These are phyloP conservation scores for Echinosophora koreensis DNA, from an alignment of 306 rosid species.

Conservation along the genomic window DNA sequence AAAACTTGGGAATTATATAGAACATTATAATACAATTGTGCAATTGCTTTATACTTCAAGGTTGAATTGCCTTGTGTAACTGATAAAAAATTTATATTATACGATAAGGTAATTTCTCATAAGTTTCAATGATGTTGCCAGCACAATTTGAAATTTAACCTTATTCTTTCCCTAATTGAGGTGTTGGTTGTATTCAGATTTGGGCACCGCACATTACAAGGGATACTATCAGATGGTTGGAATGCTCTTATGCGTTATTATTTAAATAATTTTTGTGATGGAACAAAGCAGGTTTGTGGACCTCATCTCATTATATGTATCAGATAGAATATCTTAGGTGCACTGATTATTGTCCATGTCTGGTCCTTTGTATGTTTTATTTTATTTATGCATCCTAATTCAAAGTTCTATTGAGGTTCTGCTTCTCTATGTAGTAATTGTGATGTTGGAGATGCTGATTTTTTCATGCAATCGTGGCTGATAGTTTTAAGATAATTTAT, in stretches of 20 bases:
- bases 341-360: not conserved
- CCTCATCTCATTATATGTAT: slow-evolving; percentile 38
- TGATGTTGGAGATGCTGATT: not conserved
- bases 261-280: slow-evolving; percentile 77
- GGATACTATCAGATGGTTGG: slow-evolving; percentile 72
- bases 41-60: not conserved
- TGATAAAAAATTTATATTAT: not conserved
- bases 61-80: slow-evolving; percentile 4
- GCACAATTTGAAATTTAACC: not conserved
- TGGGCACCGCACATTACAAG: slow-evolving; percentile 79
- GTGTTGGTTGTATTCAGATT: slow-evolving; percentile 59
- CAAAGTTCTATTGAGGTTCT: not conserved
- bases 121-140: not conserved
- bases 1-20: not conserved
- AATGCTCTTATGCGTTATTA: slow-evolving; percentile 80
- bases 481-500: not conserved
- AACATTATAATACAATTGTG: slow-evolving; percentile 11
- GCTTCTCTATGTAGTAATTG: not conserved
- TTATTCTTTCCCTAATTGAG: slow-evolving; percentile 15
- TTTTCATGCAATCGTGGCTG: slow-evolving; percentile 10
- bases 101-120: slow-evolving; percentile 1
- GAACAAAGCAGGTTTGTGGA: slow-evolving; percentile 76
- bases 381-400: slow-evolving; percentile 7
- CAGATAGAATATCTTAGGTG: not conserved
- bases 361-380: not conserved